Conservation (phyloP, 768 basidiomycete genomes). For the Lactifluus piperatus region DNA sequence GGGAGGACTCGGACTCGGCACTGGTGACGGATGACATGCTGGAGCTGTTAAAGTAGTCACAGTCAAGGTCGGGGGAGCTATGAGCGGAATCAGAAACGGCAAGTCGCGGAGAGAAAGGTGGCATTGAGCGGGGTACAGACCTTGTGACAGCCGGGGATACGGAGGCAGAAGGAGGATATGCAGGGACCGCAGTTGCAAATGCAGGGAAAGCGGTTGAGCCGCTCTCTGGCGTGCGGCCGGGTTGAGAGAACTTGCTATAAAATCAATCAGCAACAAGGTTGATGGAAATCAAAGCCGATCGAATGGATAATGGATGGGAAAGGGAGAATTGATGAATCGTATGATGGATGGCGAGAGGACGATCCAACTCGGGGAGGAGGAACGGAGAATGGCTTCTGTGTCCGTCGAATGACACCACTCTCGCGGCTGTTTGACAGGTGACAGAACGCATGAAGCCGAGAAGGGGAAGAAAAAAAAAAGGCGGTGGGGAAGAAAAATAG, state of each 20-base stretch:
- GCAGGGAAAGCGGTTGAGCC: conserved; percentile 13
- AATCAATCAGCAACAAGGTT: conserved; percentile 17
- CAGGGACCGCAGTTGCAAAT: conserved; percentile 6
- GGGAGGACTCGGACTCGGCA: conserved; percentile 54
- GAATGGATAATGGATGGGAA: conserved; percentile 16
- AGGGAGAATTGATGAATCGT: conserved; percentile 11
- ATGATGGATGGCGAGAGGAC: not conserved
- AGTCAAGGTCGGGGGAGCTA: conserved; percentile 40
- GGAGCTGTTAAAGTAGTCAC: conserved; percentile 38
- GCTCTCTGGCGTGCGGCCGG: conserved; percentile 1
- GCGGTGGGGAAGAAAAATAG: not conserved
- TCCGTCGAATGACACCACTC: conserved; percentile 12
- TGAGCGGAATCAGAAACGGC: conserved; percentile 4
- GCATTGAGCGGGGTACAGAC: conserved; percentile 3
- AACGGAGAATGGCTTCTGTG: conserved; percentile 1
- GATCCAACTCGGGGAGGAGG: conserved; percentile 7
- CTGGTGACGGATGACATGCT: conserved; percentile 79
- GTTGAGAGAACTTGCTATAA: conserved; percentile 21
- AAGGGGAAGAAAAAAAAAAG: not conserved
- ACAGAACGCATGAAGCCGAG: conserved; percentile 5
- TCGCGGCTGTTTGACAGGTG: conserved; percentile 19
- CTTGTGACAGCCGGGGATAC: conserved; percentile 21
- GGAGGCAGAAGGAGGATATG: conserved; percentile 15
- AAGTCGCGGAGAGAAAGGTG: not conserved
- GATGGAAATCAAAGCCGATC: conserved; percentile 17